These are phyloP conservation scores for Globisporangium canariense DNA, from an alignment of 352 stramenopile species.

Conservation along the genomic window DNA sequence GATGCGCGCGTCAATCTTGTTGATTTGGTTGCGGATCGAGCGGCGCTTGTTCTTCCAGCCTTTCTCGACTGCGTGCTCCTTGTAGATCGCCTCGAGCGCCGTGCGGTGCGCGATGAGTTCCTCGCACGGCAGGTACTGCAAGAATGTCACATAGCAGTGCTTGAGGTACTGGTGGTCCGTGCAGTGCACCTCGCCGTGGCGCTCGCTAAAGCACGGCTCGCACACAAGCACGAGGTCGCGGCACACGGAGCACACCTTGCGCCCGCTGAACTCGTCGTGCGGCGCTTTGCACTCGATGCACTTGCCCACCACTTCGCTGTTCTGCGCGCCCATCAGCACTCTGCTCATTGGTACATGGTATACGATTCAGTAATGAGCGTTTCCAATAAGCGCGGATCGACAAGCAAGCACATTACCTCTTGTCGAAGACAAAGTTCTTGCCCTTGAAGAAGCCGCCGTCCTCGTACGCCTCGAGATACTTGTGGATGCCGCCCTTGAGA, in stretches of 20 bases:
- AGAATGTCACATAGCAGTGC: constrained; percentile 66
- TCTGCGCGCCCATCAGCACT: constrained; percentile 54
- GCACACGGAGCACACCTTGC: constrained; percentile 70
- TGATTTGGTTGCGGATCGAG: constrained; percentile 66
- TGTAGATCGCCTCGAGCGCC: constrained; percentile 49
- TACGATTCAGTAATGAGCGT: neutral
- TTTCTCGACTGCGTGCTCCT: constrained; percentile 42
- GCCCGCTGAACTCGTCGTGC: constrained; percentile 61
- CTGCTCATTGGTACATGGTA: constrained; percentile 15
- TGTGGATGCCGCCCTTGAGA: constrained; percentile 73
- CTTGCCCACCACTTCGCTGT: constrained; percentile 64
- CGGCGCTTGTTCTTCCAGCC: constrained; percentile 70
- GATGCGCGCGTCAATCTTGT: constrained; percentile 51
- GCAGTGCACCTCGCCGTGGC: constrained; percentile 68
- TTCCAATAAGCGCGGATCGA: constrained; percentile 8
- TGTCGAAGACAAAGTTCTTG: constrained; percentile 83
- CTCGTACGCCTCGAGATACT: constrained; percentile 63
- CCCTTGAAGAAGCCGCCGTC: constrained; percentile 66
- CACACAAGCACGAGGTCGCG: constrained; percentile 71
- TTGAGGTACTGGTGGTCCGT: constrained; percentile 72
- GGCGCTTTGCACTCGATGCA: constrained; percentile 62
- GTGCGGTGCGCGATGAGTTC: constrained; percentile 42
- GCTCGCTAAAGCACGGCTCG: constrained; percentile 52
- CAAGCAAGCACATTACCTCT: constrained; percentile 34
- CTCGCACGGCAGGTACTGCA: constrained; percentile 54